A percentile compares a stretch with the other conserved stretches of the same genome.
Evolutionary conservation across 2,329 filamentous ascomycete genomes (phyloP).

Genomic region (Atkinsonella hypoxylon): DNA sequence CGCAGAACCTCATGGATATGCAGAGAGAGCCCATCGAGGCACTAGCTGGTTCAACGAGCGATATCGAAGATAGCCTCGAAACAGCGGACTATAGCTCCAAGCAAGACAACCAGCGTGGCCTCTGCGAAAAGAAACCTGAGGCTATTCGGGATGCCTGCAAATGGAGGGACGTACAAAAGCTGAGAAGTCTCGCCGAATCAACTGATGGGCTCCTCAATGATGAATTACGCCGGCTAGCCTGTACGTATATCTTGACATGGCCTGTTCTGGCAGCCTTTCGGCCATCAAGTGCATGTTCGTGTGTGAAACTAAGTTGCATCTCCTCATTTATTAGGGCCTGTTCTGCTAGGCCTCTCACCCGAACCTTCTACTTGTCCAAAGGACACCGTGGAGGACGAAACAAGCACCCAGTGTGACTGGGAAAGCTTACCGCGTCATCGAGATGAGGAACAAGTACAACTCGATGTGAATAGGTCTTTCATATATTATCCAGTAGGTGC

Average conservation of each 20-base stretch:
- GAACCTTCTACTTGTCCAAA: background rate
- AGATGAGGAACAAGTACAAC: slow-evolving; percentile 81
- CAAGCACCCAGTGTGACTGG: slow-evolving; percentile 32
- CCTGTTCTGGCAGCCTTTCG: background rate
- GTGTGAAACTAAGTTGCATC: background rate
- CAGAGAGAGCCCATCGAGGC: slow-evolving; percentile 4
- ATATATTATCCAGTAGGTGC: slow-evolving; percentile 84
- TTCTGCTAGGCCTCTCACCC: slow-evolving; percentile 35
- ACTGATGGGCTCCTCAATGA: slow-evolving; percentile 58
- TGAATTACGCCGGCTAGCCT: slow-evolving; percentile 58
- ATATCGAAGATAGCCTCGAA: slow-evolving; percentile 1
- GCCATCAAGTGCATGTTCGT: background rate
- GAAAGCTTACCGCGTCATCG: slow-evolving; percentile 57
- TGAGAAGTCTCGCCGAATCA: slow-evolving; percentile 48
- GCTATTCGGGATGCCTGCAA: slow-evolving; percentile 44
- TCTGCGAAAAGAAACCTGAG: slow-evolving; percentile 1
- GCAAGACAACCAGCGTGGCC: slow-evolving; percentile 1
- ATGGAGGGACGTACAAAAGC: slow-evolving; percentile 39
- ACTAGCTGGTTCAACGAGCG: slow-evolving; percentile 4
- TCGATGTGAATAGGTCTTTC: slow-evolving; percentile 94
- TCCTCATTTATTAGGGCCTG: slow-evolving; percentile 40
- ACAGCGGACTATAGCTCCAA: slow-evolving; percentile 6
- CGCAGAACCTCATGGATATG: slow-evolving; percentile 9
- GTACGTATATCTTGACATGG: slow-evolving; percentile 33
- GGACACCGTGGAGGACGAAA: background rate